These are phyloP conservation scores for Castanea sativa DNA, from an alignment of 306 rosid genomes.

Conservation along the genomic window DNA sequence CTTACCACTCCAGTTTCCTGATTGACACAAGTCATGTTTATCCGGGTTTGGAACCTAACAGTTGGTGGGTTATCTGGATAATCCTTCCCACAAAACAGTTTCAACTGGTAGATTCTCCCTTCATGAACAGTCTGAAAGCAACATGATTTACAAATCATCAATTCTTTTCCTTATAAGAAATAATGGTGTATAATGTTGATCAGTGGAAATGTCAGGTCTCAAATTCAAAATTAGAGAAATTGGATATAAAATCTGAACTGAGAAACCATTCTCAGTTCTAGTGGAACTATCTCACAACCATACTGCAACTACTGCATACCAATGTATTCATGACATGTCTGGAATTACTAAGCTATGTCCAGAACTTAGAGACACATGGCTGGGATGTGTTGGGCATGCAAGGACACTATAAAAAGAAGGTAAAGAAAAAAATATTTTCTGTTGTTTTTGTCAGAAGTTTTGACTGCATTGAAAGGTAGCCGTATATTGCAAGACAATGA, in stretches of 20 bases:
- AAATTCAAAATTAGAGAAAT: neutral
- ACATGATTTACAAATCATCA: slow-evolving; percentile 26
- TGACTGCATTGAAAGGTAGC: neutral
- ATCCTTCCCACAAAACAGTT: slow-evolving; percentile 86
- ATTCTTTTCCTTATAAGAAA: neutral
- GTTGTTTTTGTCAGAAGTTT: neutral
- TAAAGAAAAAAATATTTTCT: too few species aligned
- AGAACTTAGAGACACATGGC: neutral
- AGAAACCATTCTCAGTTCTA: neutral
- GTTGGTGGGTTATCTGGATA: slow-evolving; percentile 93
- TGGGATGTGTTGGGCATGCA: neutral
- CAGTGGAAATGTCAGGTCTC: neutral
- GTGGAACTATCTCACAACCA: neutral
- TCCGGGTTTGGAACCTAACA: slow-evolving; percentile 87
- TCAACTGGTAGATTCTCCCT: slow-evolving; percentile 90
- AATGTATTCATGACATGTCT: neutral
- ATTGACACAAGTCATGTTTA: slow-evolving; percentile 92
- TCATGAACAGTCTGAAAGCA: slow-evolving; percentile 84
- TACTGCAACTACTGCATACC: neutral
- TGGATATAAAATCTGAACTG: neutral
- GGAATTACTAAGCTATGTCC: neutral
- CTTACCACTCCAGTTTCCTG: slow-evolving; percentile 90
- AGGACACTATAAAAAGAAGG: neutral
- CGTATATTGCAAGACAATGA: neutral
- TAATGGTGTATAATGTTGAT: neutral